Evolutionary conservation across 805 yeast species (phyloP).

Genomic region (Dipodascus albidus): DNA sequence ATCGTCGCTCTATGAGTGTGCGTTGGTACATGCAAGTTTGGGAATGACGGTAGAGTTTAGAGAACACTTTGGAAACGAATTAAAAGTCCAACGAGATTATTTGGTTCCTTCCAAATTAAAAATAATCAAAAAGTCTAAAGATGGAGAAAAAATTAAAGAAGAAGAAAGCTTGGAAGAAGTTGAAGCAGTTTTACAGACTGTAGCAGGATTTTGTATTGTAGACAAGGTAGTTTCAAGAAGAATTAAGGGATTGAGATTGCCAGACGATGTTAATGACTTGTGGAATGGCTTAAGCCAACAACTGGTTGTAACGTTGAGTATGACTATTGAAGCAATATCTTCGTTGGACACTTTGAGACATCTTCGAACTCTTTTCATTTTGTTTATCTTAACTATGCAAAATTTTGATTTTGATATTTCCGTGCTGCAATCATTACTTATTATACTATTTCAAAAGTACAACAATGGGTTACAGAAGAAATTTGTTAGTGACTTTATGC

Average conservation of each 20-base stretch:
- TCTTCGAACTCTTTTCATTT: slow-evolving; percentile 54
- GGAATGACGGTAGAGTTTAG: slow-evolving; percentile 52
- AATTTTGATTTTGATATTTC: slow-evolving; percentile 50
- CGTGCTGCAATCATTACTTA: slow-evolving; percentile 50
- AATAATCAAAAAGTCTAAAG: slow-evolving; percentile 9
- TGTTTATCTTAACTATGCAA: slow-evolving; percentile 66
- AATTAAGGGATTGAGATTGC: slow-evolving; percentile 51
- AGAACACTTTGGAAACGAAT: slow-evolving; percentile 55
- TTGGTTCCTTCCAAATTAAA: slow-evolving; percentile 54
- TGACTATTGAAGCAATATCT: slow-evolving; percentile 28
- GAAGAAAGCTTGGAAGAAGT: slow-evolving; percentile 36
- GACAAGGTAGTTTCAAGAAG: slow-evolving; percentile 54
- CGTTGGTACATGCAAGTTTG: slow-evolving; percentile 68
- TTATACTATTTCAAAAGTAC: slow-evolving; percentile 46
- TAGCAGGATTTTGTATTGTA: slow-evolving; percentile 66
- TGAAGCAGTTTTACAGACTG: slow-evolving; percentile 27
- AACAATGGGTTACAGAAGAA: slow-evolving; percentile 43
- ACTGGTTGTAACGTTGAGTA: slow-evolving; percentile 17
- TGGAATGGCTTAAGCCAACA: slow-evolving; percentile 54
- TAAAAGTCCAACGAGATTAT: slow-evolving; percentile 58
- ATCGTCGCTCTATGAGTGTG: slow-evolving; percentile 70
- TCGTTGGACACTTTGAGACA: slow-evolving; percentile 30
- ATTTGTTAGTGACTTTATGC: slow-evolving; percentile 50
- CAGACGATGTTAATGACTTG: slow-evolving; percentile 54
- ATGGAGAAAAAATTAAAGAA: slow-evolving; percentile 30